Base-by-base conservation (phyloP, 2,329 filamentous ascomycete species). In the Ceratocystis alfenasii region DNA sequence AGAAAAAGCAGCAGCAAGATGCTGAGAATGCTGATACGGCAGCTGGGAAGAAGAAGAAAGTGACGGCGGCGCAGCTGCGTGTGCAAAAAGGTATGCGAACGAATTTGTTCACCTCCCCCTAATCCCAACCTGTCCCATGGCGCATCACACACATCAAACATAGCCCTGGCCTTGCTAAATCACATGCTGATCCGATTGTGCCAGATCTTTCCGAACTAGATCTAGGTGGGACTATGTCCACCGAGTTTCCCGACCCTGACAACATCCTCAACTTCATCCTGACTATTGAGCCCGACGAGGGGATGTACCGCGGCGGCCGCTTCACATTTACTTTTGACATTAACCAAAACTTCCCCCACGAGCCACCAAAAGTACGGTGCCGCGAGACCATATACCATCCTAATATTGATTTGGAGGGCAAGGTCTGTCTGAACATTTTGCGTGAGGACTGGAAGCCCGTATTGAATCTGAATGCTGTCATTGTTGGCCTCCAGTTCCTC, bases 361-460 rank as follows among this genome's bases (percentile, higher is more conserved):
- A 97, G 75, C 92, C 94, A 69, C 94, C 94, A 22, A 97, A 97
- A 78, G 94, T 99, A 71, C 94, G 89, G 73, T 97, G 94, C 78
- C 88, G 87, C 71, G 90, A 99, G 78, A 97, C 96, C 81, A 97
- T 99, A 72, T 99, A 99, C 78, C 94, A 99, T 75, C 94, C 94
- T 5, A 99, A 99, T 76, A 99, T 99, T 74, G 94, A 99, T 73
- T 82, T 96, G 50, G 90, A 97, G 75, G 94, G 94, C 71, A 99
- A 99, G 74, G 92, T 99, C 69, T 99, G 94, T 79, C 78, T 99
- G 73, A 99, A 99, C 75, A 99, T 99, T 72, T 77, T 99, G 73
- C 82, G 94, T 69, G 94, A 99, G 78, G 94, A 99, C 78, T 99
- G 94, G 94, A 99, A 97, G 80, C 94, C 94, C 0, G 94, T 99